Evolutionary conservation across 129 eudicot species (phyloP), one percentile per base, ranked within the genome.

Genomic region (Solidago caesia): DNA sequence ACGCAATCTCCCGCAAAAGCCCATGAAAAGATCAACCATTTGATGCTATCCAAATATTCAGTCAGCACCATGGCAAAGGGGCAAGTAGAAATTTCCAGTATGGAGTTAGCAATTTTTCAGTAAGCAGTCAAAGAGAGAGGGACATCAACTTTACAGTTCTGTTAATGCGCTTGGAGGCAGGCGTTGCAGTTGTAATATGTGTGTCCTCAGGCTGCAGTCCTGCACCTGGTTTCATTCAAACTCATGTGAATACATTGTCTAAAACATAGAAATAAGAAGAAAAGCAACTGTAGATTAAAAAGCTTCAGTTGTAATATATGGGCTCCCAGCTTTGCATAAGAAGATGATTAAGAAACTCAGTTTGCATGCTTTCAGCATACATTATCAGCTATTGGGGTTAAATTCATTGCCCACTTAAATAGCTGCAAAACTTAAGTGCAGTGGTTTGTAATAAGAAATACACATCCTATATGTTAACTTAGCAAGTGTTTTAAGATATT

Each of bases 121-220:
- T 75, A 75, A 77, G 84, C 67, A 70, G 83, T 76, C 82, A 78
- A 64, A 55, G 8, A 60, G 41, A 44, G 44, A 15, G 16, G 29
- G 59, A 59, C 21, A 74, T 64, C 64, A 63, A 63, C 79, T 74
- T 64, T 74, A 74, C 79, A 74, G 26, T 74, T 74, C 79, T 4
- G 71, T 74, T 64, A 74, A 39, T 5, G 79, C 48, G 63, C 79
- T 71, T 75, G 82, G 67, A 55, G 81, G 80, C 2, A 59, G 55
- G 29, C 62, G 70, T 55, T 79, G 84, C 66, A 84, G 73, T 78
- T 89, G 97, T 58, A 92, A 69, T 33, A 82, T 15, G 39, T 89
- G 91, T 15, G 85, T 69, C 77, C 85, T 87, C 82, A 92, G 79
- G 83, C 96, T 89, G 69, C 94, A 92, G 46, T 89, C 80, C 68